Conservation (phyloP, 768 basidiomycete genomes). For the Wakefieldia striispora region DNA sequence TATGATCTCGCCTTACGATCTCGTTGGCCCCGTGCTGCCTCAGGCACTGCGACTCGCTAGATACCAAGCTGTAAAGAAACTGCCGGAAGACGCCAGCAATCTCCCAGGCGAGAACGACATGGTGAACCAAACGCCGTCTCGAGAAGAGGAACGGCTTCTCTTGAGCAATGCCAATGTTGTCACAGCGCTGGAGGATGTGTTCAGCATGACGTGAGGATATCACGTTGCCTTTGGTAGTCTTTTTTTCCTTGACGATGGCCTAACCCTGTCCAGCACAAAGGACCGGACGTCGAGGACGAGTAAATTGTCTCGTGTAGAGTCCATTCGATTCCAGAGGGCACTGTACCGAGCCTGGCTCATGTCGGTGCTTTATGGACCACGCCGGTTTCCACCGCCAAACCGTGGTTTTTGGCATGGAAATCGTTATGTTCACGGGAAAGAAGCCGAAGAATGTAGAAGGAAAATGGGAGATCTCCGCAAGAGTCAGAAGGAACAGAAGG, state of each 20-base stretch:
- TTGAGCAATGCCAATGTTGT: constrained; percentile 7
- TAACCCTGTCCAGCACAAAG: not conserved
- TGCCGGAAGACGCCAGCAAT: no score
- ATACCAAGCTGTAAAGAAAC: not conserved
- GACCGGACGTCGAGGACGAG: constrained; percentile 9
- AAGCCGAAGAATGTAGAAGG: no score
- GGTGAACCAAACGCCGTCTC: constrained; percentile 11
- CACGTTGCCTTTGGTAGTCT: no score
- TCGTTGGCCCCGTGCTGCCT: no score
- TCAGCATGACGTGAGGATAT: constrained; percentile 13
- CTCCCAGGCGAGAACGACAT: constrained; percentile 8
- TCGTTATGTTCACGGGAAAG: no score
- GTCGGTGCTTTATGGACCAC: constrained; percentile 7
- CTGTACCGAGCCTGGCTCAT: constrained; percentile 12
- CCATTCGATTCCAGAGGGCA: constrained; percentile 11
- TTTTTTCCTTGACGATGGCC: constrained; percentile 2
- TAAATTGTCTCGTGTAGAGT: constrained; percentile 13
- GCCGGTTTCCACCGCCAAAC: not conserved
- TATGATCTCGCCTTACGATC: no score
- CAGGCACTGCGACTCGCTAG: constrained; percentile 4
- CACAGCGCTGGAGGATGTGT: constrained; percentile 15
- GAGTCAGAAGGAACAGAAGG: not conserved
- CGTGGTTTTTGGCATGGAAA: not conserved
- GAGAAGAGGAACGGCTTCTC: constrained; percentile 15
- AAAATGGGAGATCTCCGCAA: not conserved